Percentiles rank a stretch among this genome's conserved stretches.
Conservation (phyloP, 2,329 filamentous ascomycete genomes). For the Hymenoscyphus scutula region DNA sequence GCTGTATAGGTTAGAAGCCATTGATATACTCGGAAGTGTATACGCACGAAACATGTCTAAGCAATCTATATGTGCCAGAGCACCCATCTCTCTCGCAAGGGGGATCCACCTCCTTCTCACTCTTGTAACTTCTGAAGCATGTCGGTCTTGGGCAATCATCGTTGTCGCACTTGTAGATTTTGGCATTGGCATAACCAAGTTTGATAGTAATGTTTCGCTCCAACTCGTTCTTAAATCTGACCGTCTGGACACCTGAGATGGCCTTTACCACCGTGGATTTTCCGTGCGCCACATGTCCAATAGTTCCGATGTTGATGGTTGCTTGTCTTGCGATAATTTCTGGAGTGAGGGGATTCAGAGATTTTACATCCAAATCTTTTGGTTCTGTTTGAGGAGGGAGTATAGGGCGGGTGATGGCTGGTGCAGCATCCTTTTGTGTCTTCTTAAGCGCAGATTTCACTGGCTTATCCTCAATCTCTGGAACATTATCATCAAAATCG, state of each 20-base stretch:
- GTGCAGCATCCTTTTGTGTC: constrained; percentile 53
- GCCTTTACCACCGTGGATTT: constrained; percentile 99
- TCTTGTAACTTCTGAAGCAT: constrained; percentile 97
- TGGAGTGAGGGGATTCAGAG: constrained; percentile 80
- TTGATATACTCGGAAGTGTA: not conserved
- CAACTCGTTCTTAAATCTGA: constrained; percentile 99
- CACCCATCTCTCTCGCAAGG: constrained; percentile 94
- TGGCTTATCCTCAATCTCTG: constrained; percentile 60
- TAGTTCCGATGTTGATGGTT: constrained; percentile 98
- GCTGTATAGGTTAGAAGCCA: constrained; percentile 46
- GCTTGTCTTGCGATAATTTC: constrained; percentile 98
- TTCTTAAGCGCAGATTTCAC: constrained; percentile 89
- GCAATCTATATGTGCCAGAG: constrained; percentile 77
- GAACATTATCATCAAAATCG: constrained; percentile 54
- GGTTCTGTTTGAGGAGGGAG: constrained; percentile 92
- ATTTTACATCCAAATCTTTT: constrained; percentile 78
- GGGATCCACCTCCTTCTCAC: constrained; percentile 97
- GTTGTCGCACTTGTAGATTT: constrained; percentile 99
- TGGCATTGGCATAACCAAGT: constrained; percentile 98
- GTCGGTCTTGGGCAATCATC: constrained; percentile 85
- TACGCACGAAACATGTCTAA: constrained; percentile 88
- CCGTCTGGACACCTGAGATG: constrained; percentile 97
- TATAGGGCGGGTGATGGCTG: constrained; percentile 58
- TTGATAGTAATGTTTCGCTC: constrained; percentile 99
- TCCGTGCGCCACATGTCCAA: constrained; percentile 97